Percentiles rank a stretch among this genome's conserved stretches.
phyloP scores from a whole-genome alignment of 106 monocot species.

The Dioscorea alata region DNA sequence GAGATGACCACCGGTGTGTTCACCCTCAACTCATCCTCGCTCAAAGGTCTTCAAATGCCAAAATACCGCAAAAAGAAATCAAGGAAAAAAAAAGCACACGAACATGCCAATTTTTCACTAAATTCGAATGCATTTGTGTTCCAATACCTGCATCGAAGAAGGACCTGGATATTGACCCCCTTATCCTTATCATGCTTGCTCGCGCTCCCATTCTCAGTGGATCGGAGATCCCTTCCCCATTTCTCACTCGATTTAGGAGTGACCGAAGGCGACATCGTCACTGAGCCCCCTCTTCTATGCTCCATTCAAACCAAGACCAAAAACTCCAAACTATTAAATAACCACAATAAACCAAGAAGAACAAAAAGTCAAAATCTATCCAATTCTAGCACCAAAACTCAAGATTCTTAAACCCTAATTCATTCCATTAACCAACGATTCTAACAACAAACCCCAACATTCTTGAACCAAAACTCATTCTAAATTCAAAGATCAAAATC shows the following conservation, averaged over 20 bases:
- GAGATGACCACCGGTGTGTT: conserved; percentile 23
- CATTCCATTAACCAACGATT: too few species aligned
- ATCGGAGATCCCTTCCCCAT: background rate
- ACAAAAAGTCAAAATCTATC: too few species aligned
- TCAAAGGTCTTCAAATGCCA: conserved; percentile 28
- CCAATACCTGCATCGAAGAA: conserved; percentile 45
- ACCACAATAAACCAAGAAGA: too few species aligned
- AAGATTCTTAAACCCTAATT: too few species aligned
- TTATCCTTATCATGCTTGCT: conserved; percentile 34
- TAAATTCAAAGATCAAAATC: too few species aligned
- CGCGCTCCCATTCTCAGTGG: conserved; percentile 11
- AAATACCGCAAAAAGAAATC: background rate
- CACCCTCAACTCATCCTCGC: conserved; percentile 31
- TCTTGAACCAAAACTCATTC: too few species aligned
- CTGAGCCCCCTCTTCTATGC: conserved; percentile 18
- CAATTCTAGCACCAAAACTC: too few species aligned
- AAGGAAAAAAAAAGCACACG: background rate
- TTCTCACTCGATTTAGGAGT: conserved; percentile 48
- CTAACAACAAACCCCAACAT: too few species aligned
- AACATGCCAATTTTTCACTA: background rate
- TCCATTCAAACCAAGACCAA: conserved; percentile 15
- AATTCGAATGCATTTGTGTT: background rate
- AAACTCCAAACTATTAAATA: too few species aligned
- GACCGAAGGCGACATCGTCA: conserved; percentile 34
- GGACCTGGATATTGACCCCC: conserved; percentile 61